Base-by-base conservation (phyloP, 2,329 filamentous ascomycete genomes). In the Diplocarpon rosae region DNA sequence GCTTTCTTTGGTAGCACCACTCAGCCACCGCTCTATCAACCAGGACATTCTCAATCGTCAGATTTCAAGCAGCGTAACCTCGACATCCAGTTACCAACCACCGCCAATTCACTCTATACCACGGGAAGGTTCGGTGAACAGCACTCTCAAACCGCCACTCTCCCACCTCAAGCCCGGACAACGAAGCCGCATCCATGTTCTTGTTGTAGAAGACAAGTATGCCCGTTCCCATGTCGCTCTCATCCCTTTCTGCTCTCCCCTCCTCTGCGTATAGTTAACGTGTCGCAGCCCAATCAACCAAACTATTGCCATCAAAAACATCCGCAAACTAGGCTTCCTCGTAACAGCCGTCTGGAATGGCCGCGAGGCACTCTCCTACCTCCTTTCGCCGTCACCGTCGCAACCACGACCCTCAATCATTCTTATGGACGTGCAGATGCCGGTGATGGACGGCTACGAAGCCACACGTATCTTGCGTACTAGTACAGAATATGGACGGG, bases 361-460 rank as follows among this genome's bases (percentile, higher is more conserved):
- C n/a, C 47, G 42, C 12, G 56, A 58, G 51, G 53, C 53, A 1
- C 45, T 56, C n/a, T 43, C 48, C 6, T 58, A 56, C 42, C 46
- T 54, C 15, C 49, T 50, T 2, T 43, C 37, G 8, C 46, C 54
- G 14, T 49, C 46, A 2, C 9, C 48, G 12, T 17, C 42, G 2
- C 46, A 51, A 33, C 55, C 55, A 2, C 37, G 48, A 13, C 53
- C 55, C 11, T 35, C 45, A 14, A 52, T 58, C 10, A 54, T 58
- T 4, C 42, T 59, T 2, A 59, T 69, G 65, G 72, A 76, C 49
- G 65, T 75, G 2, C 68, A 69, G 49, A 76, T 76, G 72, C 73
- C 72, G 0, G 64, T 74, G 6, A 69, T 76, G 61, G 66, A 75
- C 49, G 69, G 69, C 0, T 56, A 71, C 14, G 65, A 69, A 45